Evolutionary conservation across 1,284 basidiomycete genomes (phyloP), one percentile per base, ranked within the genome.

Genomic region (Puccinia triticina): DNA sequence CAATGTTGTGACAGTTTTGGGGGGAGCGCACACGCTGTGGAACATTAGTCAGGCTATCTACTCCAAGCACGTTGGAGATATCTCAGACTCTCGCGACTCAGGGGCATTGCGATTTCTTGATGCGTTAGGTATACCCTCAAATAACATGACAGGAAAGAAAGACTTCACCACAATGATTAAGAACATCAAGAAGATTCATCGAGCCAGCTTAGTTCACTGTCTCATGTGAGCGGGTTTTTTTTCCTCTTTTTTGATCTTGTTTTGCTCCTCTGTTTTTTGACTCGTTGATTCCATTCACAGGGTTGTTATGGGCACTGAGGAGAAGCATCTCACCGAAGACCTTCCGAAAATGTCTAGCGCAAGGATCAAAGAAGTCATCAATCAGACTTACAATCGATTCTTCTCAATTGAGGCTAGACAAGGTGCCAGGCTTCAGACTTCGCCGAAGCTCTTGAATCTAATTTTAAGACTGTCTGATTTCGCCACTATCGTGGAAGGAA

Each of bases 1-100:
- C n/a, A 37, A 67, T 18, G 16, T 67, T 21, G 11, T 67, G 64
- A n/a, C 46, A 18, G 55, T 74, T 1, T 48, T 34, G 3, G 72
- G 72, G 29, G 72, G 43, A 18, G 26, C 72, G 50, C 72, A 74
- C 34, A 55, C 48, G 8, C 11, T 55, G 11, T 74, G 72, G 72
- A 74, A 74, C 29, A 57, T 74, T 4, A 8, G 26, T 57, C 72
- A 74, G 21, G 55, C 72, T 8, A 74, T 74, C 11, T 57, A 55
- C 55, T 74, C 26, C 1, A 32, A 11, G 3, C 55, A 74, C 32
- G 53, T 43, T 43, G 72, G 48, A 2, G n/a, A 74, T 74, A 11
- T 29, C 1, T 11, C 53, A 23, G n/a, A 74, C n/a, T 12, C 7
- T 18, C 55, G 21, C 32, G 26, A 74, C 32, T 50, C 72, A 14